Base-by-base conservation (phyloP, 331 rosid genomes). In the Quercus phellos region DNA sequence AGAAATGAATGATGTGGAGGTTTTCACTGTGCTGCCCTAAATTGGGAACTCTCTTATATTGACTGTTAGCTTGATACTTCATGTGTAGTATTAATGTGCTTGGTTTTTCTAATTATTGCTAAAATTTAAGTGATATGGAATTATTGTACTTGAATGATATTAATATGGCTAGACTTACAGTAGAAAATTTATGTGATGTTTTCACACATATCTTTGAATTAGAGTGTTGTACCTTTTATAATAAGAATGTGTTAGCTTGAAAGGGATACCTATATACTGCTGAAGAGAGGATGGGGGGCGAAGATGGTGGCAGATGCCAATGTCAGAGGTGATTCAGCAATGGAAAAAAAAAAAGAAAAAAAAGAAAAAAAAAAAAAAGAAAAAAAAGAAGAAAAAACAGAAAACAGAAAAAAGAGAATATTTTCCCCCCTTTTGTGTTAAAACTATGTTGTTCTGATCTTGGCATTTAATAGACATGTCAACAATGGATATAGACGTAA, bases 1-100 rank as follows among this genome's bases (percentile, higher is more conserved):
- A 17, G 85, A 85, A 26, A 90, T 92, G 97, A 77, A 85, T 51
- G 90, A 88, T 51, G 98, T 93, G 53, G 79, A 92, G 82, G 90
- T 94, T 84, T 86, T 90, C 84, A 94, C 95, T 0, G 93, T 94
- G 42, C 82, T 87, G 29, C 97, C 99, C 13, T 89, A 86, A 88
- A 53, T 50, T 2, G 1, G 19, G 12, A 54, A 26, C 14, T 6
- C 51, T 35, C 24, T 38, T 38, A 19, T 21, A 32, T 68, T n/a
- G 54, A 19, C 22, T 6, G 5, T 1, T 30, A 6, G 13, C 43
- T 16, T 30, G 43, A 64, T 64, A 19, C 50, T 30, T 30, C 22
- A 16, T 30, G 70, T 17, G 46, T 6, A 16, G 4, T 17, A 64
- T 64, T 64, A 19, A 1, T 64, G 70, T 4, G 7, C 16, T 2